Base-by-base conservation (phyloP, 2,329 filamentous ascomycete genomes). In the Colletotrichum phormii region DNA sequence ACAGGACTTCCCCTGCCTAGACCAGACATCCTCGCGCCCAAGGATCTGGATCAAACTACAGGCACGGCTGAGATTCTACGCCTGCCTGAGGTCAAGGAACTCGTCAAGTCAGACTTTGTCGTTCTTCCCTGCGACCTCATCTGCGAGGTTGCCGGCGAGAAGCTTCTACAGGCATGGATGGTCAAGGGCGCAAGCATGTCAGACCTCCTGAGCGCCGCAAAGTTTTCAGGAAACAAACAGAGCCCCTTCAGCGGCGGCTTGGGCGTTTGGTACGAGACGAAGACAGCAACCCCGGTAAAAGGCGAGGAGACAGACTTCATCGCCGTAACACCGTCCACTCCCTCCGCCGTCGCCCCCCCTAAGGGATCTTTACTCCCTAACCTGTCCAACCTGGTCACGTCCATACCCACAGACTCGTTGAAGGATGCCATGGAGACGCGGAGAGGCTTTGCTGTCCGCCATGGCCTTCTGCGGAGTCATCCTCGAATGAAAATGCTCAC, bases 241-340 rank as follows among this genome's bases (percentile, higher is more conserved):
- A 79, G 79, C 64, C 78, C 79, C 31, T 87, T 90, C 74, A 93
- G 93, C 82, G 95, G 95, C 54, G 97, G 95, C 1, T 85, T 98
- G 49, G 93, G 93, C 6, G 93, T 99, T 1, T 98, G 94, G 91
- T 98, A 98, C 81, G 91, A 96, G 78, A 97, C 95, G 1, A 94
- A 94, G 80, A 83, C 85, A 2, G 92, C 93, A 74, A 91, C 90
- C 6, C 90, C 91, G 46, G 89, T 96, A 74, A 98, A 98, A 84
- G 93, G 93, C 58, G 95, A 98, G 81, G 95, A 98, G 81, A 97
- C 95, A 2, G 96, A 98, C 79, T 98, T 98, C 80, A 89, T 98
- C 77, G 94, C 93, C 9, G 95, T 94, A 0, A 89, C 93, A 0
- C 91, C 93, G 4, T 84, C 97, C 6, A 85, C 91, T 4, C 79